Evolutionary conservation across 2,329 filamentous ascomycete species (phyloP).

Genomic region (Aspergillus unguis): DNA sequence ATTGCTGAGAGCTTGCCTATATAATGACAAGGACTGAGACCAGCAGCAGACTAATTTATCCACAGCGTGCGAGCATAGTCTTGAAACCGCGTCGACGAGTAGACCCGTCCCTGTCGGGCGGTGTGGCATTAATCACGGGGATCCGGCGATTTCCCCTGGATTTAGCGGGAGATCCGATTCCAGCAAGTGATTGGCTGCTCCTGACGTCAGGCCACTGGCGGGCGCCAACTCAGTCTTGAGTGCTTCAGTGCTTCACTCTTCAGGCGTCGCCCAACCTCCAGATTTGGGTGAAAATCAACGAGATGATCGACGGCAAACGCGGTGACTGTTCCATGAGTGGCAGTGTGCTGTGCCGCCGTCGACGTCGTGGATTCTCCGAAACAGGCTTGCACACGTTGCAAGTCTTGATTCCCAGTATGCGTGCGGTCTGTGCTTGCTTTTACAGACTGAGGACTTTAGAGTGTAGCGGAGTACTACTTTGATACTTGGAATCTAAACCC

Average conservation of each 20-base stretch:
- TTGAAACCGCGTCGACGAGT: background rate
- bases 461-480: no score
- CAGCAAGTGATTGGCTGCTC: background rate
- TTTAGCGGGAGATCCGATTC: background rate
- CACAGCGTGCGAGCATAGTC: slow-evolving; percentile 9
- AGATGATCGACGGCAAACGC: no score
- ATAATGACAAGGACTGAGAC: background rate
- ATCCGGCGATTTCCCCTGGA: slow-evolving; percentile 3
- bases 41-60: slow-evolving; percentile 14
- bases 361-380: background rate
- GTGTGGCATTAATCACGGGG: slow-evolving; percentile 4
- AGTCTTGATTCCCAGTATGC: background rate
- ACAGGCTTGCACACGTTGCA: background rate
- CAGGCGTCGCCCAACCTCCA: background rate
- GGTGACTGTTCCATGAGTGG: no score
- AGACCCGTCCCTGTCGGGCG: background rate
- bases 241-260: no score
- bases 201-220: slow-evolving; percentile 1
- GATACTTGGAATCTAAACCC: background rate
- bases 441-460: no score
- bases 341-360: no score
- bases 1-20: background rate
- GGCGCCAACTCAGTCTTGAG: background rate
- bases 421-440: no score
- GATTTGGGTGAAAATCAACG: background rate